phyloP scores from a whole-genome alignment of 208 protist genomes.

The Polymyxa betae region DNA sequence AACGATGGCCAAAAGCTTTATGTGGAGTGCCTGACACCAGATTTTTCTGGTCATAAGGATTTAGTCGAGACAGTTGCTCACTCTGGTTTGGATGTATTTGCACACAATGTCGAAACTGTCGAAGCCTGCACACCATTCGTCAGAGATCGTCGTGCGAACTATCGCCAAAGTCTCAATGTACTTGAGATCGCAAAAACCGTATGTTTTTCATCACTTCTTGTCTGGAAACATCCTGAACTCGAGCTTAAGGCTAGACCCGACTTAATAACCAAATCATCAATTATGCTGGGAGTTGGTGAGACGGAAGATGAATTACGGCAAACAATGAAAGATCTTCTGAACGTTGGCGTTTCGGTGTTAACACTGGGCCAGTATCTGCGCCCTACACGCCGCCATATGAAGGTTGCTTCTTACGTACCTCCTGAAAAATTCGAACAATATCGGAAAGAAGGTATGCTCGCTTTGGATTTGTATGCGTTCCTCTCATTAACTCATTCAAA shows the following conservation, averaged over 20 bases:
- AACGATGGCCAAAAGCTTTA: neutral
- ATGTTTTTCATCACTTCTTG: neutral
- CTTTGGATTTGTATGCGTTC: neutral
- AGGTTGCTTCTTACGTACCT: slow-evolving; percentile 90
- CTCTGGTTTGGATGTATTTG: slow-evolving; percentile 93
- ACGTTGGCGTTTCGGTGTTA: slow-evolving; percentile 71
- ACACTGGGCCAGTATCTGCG: slow-evolving; percentile 96
- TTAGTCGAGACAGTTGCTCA: slow-evolving; percentile 78
- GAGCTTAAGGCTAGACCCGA: neutral
- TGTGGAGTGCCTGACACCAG: slow-evolving; percentile 93
- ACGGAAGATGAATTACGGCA: slow-evolving; percentile 89
- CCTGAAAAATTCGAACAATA: slow-evolving; percentile 93
- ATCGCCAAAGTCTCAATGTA: slow-evolving; percentile 88
- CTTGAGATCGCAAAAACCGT: slow-evolving; percentile 79
- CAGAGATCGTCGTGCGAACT: slow-evolving; percentile 89
- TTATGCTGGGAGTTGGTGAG: slow-evolving; percentile 97
- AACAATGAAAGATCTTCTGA: slow-evolving; percentile 88
- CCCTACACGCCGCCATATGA: slow-evolving; percentile 91
- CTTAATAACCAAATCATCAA: slow-evolving; percentile 94
- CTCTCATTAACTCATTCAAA: neutral
- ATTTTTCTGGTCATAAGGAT: slow-evolving; percentile 83
- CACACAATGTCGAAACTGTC: slow-evolving; percentile 97
- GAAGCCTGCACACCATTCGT: slow-evolving; percentile 79
- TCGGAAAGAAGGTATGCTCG: slow-evolving; percentile 79
- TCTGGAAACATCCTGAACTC: neutral